A percentile compares a stretch with the other conserved stretches of the same genome.
These are phyloP conservation scores for Solanum chiquidenum DNA, from an alignment of 257 asterid species.

Conservation along the genomic window DNA sequence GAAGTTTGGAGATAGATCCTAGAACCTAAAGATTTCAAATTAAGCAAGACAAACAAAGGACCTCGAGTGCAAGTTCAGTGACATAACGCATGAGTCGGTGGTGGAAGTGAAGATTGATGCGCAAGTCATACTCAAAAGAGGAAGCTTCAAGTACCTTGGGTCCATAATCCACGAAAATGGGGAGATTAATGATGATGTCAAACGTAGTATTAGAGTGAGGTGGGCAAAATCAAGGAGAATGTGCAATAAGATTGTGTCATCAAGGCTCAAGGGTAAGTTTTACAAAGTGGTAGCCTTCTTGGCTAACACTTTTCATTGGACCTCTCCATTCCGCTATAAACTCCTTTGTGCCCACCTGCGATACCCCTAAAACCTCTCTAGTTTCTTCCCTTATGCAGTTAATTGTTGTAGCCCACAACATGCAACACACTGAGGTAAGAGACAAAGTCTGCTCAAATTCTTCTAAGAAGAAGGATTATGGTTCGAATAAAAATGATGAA, in stretches of 20 bases:
- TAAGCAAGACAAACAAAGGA: background rate
- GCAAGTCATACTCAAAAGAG: background rate
- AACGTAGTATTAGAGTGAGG: background rate
- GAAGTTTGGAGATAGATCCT: background rate
- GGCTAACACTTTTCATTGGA: background rate
- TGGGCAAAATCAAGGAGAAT: background rate
- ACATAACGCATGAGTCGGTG: background rate
- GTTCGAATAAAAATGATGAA: background rate
- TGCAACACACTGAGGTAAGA: background rate
- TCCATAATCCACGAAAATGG: background rate
- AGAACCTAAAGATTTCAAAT: background rate
- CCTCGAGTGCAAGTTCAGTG: background rate
- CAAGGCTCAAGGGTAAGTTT: background rate
- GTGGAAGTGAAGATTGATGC: background rate
- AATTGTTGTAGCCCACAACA: background rate
- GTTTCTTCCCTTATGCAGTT: background rate
- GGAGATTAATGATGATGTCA: background rate
- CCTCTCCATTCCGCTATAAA: background rate
- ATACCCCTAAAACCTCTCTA: background rate
- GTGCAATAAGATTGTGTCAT: background rate
- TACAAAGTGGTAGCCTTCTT: background rate
- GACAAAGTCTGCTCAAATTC: background rate
- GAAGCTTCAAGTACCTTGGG: background rate
- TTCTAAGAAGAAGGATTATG: background rate
- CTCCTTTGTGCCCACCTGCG: background rate